phyloP scores from a whole-genome alignment of 2,329 filamentous ascomycete genomes.

The Cercospora beticola region DNA sequence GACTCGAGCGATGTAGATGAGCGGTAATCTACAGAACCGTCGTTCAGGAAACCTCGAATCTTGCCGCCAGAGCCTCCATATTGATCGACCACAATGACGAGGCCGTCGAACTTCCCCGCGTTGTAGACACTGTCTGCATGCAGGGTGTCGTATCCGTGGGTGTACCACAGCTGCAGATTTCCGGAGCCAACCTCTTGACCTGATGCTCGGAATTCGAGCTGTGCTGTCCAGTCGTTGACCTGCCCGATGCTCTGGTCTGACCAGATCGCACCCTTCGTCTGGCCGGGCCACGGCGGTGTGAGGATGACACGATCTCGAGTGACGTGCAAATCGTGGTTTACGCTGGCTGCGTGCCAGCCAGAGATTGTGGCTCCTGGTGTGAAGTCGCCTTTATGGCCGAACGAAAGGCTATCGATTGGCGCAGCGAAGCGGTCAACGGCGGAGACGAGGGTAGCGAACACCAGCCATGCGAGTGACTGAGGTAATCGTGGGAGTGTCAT shows the following conservation, averaged over 20 bases:
- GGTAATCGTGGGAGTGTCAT: conserved; percentile 10
- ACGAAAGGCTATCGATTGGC: conserved; percentile 56
- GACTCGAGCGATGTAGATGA: conserved; percentile 74
- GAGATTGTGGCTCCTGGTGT: conserved; percentile 60
- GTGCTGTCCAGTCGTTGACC: conserved; percentile 66
- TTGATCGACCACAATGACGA: conserved; percentile 81
- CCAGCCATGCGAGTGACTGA: conserved; percentile 27
- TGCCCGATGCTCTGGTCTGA: conserved; percentile 59
- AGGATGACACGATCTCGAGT: conserved; percentile 90
- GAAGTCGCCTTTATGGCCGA: conserved; percentile 70
- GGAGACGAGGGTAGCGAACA: conserved; percentile 29
- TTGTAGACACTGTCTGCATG: conserved; percentile 80
- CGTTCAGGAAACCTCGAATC: conserved; percentile 90
- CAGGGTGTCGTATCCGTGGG: conserved; percentile 62
- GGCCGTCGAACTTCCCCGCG: conserved; percentile 80
- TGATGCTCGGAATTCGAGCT: conserved; percentile 83
- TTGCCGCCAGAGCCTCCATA: conserved; percentile 76
- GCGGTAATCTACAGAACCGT: conserved; percentile 78
- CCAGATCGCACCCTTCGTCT: conserved; percentile 82
- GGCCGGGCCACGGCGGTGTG: conserved; percentile 83
- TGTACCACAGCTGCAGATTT: conserved; percentile 93
- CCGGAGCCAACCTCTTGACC: conserved; percentile 83
- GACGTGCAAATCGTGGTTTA: conserved; percentile 57
- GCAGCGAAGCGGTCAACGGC: conserved; percentile 24
- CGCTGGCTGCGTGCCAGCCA: conserved; percentile 56